phyloP scores from a whole-genome alignment of 805 yeast species.

The Candida silvatica region DNA sequence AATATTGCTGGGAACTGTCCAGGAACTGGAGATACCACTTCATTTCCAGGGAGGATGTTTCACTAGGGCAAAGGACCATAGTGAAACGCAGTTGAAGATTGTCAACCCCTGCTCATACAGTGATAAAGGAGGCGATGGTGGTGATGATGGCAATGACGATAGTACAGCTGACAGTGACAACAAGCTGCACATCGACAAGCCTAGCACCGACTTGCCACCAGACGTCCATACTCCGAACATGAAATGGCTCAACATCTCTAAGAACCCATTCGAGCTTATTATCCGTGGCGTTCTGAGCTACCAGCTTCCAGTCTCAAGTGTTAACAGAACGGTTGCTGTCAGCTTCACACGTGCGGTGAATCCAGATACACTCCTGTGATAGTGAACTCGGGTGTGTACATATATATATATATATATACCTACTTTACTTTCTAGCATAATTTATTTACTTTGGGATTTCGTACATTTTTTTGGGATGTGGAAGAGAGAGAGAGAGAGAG shows the following conservation, averaged over 20 bases:
- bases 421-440: neutral
- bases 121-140: slow-evolving; percentile 11
- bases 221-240: slow-evolving; percentile 19
- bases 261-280: slow-evolving; percentile 79
- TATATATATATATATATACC: neutral
- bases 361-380: slow-evolving; percentile 25
- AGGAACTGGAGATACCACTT: slow-evolving; percentile 61
- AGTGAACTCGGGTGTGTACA: neutral
- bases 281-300: slow-evolving; percentile 78
- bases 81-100: slow-evolving; percentile 63
- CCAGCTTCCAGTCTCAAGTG: slow-evolving; percentile 53
- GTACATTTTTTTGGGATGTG: neutral
- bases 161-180: slow-evolving; percentile 5
- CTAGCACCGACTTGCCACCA: neutral
- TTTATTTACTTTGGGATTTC: neutral
- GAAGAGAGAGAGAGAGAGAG: slow-evolving; percentile 1
- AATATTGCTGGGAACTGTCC: slow-evolving; percentile 64
- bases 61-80: slow-evolving; percentile 46
- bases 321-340: slow-evolving; percentile 50
- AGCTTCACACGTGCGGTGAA: slow-evolving; percentile 50
- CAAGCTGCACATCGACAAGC: neutral
- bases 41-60: slow-evolving; percentile 73
- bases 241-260: slow-evolving; percentile 68
- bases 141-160: slow-evolving; percentile 11
- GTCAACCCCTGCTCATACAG: slow-evolving; percentile 56